phyloP scores from a whole-genome alignment of 441 rosid species.

The Adansonia madagascariensis region DNA sequence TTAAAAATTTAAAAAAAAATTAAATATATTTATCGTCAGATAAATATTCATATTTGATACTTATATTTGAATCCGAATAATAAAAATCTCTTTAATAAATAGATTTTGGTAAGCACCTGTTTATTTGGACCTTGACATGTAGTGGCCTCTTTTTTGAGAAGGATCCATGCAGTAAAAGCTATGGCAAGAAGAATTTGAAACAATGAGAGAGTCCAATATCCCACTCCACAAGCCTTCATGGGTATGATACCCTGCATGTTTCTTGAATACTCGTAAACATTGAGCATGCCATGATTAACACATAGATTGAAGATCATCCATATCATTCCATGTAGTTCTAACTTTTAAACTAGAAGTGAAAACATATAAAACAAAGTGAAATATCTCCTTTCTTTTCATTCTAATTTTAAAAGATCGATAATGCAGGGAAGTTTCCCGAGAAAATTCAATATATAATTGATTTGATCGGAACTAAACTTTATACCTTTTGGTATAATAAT shows the following conservation, averaged over 20 bases:
- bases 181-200: constrained; percentile 86
- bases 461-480: background rate
- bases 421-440: no score
- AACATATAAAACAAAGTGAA: background rate
- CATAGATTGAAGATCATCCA: constrained; percentile 14
- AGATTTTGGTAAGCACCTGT: constrained; percentile 38
- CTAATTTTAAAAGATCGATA: background rate
- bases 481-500: background rate
- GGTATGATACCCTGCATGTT: constrained; percentile 59
- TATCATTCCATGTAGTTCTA: background rate
- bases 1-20: no score
- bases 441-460: background rate
- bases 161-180: constrained; percentile 64
- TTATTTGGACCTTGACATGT: constrained; percentile 24
- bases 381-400: background rate
- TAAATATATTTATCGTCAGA: no score
- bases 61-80: no score
- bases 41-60: no score
- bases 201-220: constrained; percentile 73
- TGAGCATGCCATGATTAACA: constrained; percentile 14
- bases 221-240: constrained; percentile 67
- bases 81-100: background rate
- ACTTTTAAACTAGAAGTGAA: background rate
- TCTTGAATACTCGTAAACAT: background rate
- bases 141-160: constrained; percentile 39